Base-by-base conservation (phyloP, 1,284 basidiomycete genomes). In the Agroathelia rolfsii region DNA sequence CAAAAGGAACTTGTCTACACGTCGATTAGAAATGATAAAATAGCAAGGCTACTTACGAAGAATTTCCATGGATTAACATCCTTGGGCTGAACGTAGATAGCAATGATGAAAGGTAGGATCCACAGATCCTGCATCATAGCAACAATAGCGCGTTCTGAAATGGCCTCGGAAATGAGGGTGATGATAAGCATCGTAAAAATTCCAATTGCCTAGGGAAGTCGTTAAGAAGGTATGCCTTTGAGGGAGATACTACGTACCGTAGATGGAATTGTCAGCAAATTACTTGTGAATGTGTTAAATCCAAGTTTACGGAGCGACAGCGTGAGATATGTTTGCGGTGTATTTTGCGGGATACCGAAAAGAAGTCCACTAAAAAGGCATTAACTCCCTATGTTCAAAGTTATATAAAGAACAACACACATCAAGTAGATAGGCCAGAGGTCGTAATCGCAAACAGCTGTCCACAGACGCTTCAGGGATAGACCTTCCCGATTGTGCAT, bases 401-500 rank as follows among this genome's bases (percentile, higher is more conserved):
- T 67, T 7, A 62, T 49, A 35, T 60, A n/a, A 27, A 6, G 36
- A 10, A 61, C 21, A 9, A 61, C 46, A 17, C 56, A 72, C 51
- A 79, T 49, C 8, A 75, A 55, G 43, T 83, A 83, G 16, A 83
- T 40, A 0, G 80, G 80, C 76, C 79, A 84, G 38, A 83, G 53
- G 39, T 76, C 69, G 44, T 72, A 80, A 46, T 84, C 78, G 24
- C 59, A 64, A 3, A 82, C 36, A 2, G 72, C 66, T 12, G 49
- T 52, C 62, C 66, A 76, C 6, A 83, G 58, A 36, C 67, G 66
- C 43, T 58, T 63, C 8, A 66, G 19, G 0, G 65, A 60, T n/a
- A 85, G 50, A 1, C 74, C 75, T 51, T 86, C 68, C 15, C 83
- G 72, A 41, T 87, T 87, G 56, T 86, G 79, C 82, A 86, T 86